Conservation (phyloP, 2,329 filamentous ascomycete genomes). For the Acrocalymma vagum region DNA sequence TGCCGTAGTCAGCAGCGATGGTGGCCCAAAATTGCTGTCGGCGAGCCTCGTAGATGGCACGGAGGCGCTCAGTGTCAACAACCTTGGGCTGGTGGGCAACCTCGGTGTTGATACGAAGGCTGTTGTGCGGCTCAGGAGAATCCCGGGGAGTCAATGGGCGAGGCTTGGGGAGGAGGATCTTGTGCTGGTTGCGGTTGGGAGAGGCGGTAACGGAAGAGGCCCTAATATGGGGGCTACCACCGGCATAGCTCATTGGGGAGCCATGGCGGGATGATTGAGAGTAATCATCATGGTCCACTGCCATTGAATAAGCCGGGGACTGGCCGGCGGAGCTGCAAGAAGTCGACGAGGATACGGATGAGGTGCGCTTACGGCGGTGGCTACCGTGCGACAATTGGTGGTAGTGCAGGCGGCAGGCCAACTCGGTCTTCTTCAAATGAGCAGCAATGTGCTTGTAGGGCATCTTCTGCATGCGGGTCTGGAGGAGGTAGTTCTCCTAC, state of each 20-base stretch:
- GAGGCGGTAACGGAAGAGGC: constrained; percentile 53
- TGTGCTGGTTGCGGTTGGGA: constrained; percentile 62
- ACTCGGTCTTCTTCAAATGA: constrained; percentile 85
- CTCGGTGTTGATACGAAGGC: constrained; percentile 57
- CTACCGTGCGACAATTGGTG: constrained; percentile 85
- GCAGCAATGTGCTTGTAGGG: constrained; percentile 90
- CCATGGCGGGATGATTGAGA: constrained; percentile 47
- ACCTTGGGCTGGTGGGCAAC: constrained; percentile 52
- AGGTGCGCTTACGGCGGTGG: constrained; percentile 79
- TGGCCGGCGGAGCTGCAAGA: constrained; percentile 49
- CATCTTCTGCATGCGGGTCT: constrained; percentile 87
- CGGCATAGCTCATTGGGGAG: constrained; percentile 56
- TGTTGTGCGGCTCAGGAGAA: constrained; percentile 47
- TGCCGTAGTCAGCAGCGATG: constrained; percentile 76
- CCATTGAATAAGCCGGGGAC: constrained; percentile 49
- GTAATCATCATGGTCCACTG: constrained; percentile 45
- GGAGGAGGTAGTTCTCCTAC: constrained; percentile 85
- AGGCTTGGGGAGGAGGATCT: constrained; percentile 71
- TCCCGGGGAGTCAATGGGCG: constrained; percentile 51
- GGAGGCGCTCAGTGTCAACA: constrained; percentile 73
- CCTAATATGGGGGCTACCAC: constrained; percentile 52
- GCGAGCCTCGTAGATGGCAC: constrained; percentile 74
- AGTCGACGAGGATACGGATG: constrained; percentile 69
- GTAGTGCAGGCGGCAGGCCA: constrained; percentile 87
- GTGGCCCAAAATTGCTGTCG: constrained; percentile 76